Evolutionary conservation across 1,284 basidiomycete species (phyloP).

Genomic region (Leccinum griseonigrum): DNA sequence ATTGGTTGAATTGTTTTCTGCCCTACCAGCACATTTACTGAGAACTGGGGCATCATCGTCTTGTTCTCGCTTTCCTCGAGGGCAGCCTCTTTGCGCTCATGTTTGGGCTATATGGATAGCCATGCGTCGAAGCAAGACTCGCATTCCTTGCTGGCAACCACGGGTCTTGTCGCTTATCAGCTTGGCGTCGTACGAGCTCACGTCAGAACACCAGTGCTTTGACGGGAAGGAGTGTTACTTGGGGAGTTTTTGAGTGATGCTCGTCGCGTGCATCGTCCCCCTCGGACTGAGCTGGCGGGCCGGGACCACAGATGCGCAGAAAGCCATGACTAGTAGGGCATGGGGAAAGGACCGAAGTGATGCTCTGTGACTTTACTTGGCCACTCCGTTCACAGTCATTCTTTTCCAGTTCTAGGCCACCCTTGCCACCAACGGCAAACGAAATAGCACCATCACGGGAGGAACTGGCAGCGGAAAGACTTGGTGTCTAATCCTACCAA

Average conservation of each 20-base stretch:
- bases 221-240: constrained; percentile 47
- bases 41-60: constrained; percentile 81
- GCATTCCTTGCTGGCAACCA: not conserved
- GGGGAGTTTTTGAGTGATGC: constrained; percentile 44
- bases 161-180: constrained; percentile 4
- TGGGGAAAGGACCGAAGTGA: too few species aligned
- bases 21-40: constrained; percentile 60
- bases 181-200: constrained; percentile 22
- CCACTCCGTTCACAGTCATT: too few species aligned
- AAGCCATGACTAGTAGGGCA: not conserved
- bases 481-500: too few species aligned
- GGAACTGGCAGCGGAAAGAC: too few species aligned
- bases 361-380: too few species aligned
- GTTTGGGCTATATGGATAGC: constrained; percentile 80
- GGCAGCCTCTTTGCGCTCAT: constrained; percentile 84
- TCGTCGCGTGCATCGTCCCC: constrained; percentile 42
- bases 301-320: constrained; percentile 37
- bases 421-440: too few species aligned
- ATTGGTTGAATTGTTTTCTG: not conserved
- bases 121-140: constrained; percentile 43
- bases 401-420: too few species aligned
- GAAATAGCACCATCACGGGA: too few species aligned
- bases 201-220: constrained; percentile 42
- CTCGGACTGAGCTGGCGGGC: constrained; percentile 45
- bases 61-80: constrained; percentile 74